phyloP scores from a whole-genome alignment of 306 rosid genomes.

The Cucumis cinereus region DNA sequence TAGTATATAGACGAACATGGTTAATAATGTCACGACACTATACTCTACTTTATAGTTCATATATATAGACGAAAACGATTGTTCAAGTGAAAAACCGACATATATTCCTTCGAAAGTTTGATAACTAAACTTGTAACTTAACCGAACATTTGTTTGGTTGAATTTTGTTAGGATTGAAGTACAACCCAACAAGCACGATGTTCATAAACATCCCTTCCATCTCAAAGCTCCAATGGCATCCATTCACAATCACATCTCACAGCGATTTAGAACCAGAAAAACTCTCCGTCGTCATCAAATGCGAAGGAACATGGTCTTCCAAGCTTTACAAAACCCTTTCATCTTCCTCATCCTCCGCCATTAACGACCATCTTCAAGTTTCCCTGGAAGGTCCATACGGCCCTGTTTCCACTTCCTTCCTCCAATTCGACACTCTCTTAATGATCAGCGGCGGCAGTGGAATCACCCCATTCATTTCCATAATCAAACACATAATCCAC shows the following conservation, averaged over 20 bases:
- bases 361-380: conserved; percentile 27
- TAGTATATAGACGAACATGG: too few relatives aligned
- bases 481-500: conserved; percentile 37
- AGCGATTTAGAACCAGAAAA: conserved; percentile 48
- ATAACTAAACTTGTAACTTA: too few relatives aligned
- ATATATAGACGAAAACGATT: too few relatives aligned
- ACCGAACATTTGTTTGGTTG: neutral
- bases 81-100: too few relatives aligned
- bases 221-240: conserved; percentile 93
- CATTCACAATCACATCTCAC: conserved; percentile 60
- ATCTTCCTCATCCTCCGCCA: conserved; percentile 36
- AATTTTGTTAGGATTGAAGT: conserved; percentile 34
- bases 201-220: conserved; percentile 62
- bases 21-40: too few relatives aligned
- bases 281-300: conserved; percentile 51
- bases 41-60: too few relatives aligned
- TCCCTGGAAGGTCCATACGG: conserved; percentile 78
- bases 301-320: conserved; percentile 57
- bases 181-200: conserved; percentile 52
- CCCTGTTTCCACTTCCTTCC: conserved; percentile 35
- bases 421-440: conserved; percentile 39
- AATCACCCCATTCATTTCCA: conserved; percentile 63
- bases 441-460: conserved; percentile 81
- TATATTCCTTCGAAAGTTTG: too few relatives aligned
- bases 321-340: conserved; percentile 53